phyloP scores from a whole-genome alignment of 2,329 filamentous ascomycete genomes.

The Fusarium buxicola region DNA sequence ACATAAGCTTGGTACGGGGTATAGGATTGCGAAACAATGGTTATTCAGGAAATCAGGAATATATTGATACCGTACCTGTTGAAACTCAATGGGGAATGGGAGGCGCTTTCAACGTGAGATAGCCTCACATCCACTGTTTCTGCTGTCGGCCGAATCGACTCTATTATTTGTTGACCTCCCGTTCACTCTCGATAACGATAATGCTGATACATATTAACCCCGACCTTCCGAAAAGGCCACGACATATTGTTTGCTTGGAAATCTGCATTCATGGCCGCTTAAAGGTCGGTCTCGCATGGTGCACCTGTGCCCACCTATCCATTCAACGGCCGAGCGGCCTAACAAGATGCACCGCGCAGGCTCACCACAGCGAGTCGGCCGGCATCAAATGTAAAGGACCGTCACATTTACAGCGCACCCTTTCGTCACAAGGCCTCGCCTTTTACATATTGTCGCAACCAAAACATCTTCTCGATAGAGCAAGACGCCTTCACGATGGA shows the following conservation, averaged over 20 bases:
- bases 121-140: conserved; percentile 11
- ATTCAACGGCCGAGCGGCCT: conserved; percentile 20
- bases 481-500: neutral
- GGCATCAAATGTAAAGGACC: conserved; percentile 34
- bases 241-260: conserved; percentile 45
- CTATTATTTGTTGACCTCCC: conserved; percentile 15
- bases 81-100: conserved; percentile 12
- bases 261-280: conserved; percentile 32
- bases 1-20: conserved; percentile 14
- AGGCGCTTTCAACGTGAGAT: conserved; percentile 8
- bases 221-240: conserved; percentile 21
- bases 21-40: conserved; percentile 18
- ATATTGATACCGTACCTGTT: conserved; percentile 20
- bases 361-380: conserved; percentile 39
- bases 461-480: conserved; percentile 7
- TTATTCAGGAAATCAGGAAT: conserved; percentile 4
- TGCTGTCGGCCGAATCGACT: conserved; percentile 11
- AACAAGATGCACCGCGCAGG: conserved; percentile 33
- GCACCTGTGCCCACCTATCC: conserved; percentile 22
- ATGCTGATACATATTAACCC: conserved; percentile 11
- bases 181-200: conserved; percentile 3
- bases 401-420: conserved; percentile 25
- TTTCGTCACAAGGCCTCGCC: conserved; percentile 3
- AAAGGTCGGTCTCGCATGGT: conserved; percentile 34
- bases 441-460: conserved; percentile 11